Evolutionary conservation across 2,329 filamentous ascomycete genomes (phyloP).

Genomic region (Basipetospora chlamydospora): DNA sequence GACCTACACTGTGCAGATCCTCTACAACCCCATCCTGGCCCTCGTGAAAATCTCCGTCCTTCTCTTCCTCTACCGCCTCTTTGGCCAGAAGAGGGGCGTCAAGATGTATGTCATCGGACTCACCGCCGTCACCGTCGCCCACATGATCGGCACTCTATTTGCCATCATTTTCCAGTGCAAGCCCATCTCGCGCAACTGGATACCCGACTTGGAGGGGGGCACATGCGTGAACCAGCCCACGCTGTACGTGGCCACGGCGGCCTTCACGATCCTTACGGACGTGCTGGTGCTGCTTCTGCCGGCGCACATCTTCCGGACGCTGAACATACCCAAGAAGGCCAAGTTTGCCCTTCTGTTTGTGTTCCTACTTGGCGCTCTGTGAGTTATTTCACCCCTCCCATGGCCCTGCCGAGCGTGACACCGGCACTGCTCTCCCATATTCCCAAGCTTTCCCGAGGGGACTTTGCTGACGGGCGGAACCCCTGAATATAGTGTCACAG

Average conservation of each 20-base stretch:
- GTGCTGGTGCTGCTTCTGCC: slow-evolving; percentile 23
- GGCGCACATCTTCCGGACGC: slow-evolving; percentile 23
- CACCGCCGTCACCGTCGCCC: slow-evolving; percentile 19
- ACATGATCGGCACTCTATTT: slow-evolving; percentile 22
- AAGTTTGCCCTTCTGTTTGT: slow-evolving; percentile 24
- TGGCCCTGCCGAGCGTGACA: too few species aligned
- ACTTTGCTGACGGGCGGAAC: too few species aligned
- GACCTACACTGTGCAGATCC: slow-evolving; percentile 21
- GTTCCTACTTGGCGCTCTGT: slow-evolving; percentile 23
- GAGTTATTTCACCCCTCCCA: slow-evolving; percentile 8
- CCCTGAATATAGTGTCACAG: slow-evolving; percentile 14
- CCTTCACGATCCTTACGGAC: slow-evolving; percentile 26
- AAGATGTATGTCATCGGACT: slow-evolving; percentile 15
- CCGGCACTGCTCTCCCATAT: too few species aligned
- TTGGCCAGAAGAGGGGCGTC: slow-evolving; percentile 20
- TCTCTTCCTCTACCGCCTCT: slow-evolving; percentile 28
- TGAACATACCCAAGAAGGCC: slow-evolving; percentile 22
- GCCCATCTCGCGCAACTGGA: slow-evolving; percentile 20
- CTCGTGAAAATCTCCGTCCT: slow-evolving; percentile 30
- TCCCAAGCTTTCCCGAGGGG: too few species aligned
- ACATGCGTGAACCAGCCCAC: slow-evolving; percentile 18
- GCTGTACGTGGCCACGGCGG: slow-evolving; percentile 19
- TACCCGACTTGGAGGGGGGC: slow-evolving; percentile 9
- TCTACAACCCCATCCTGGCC: slow-evolving; percentile 30
- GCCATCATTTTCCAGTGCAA: slow-evolving; percentile 24